Conservation (phyloP, 495 filamentous ascomycete genomes). For the Aspergillus incahuasiensis region DNA sequence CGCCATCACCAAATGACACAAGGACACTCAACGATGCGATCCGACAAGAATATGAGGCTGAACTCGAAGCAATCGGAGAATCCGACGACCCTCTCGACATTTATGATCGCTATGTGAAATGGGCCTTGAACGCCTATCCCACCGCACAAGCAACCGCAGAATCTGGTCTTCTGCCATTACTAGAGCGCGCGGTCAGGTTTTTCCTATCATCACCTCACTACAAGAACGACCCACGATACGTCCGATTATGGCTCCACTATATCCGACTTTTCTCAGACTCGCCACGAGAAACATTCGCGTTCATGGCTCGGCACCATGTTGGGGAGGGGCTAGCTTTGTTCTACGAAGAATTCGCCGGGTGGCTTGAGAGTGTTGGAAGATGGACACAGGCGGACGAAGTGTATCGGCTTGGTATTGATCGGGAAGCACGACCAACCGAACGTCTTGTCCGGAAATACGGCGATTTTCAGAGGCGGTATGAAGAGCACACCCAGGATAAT, state of each 20-base stretch:
- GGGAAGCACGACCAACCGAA: conserved; percentile 77
- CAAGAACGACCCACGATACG: conserved; percentile 89
- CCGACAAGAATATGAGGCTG: conserved; percentile 79
- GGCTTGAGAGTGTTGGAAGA: conserved; percentile 78
- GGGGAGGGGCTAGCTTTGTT: conserved; percentile 88
- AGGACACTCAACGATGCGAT: conserved; percentile 72
- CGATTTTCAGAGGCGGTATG: conserved; percentile 80
- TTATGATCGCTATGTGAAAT: conserved; percentile 94
- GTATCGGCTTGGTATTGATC: conserved; percentile 80
- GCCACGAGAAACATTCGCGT: conserved; percentile 87
- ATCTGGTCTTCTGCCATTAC: conserved; percentile 79
- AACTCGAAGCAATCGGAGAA: conserved; percentile 71
- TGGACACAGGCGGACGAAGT: conserved; percentile 94
- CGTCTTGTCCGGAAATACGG: conserved; percentile 80
- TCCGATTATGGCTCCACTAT: conserved; percentile 91
- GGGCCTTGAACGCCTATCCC: conserved; percentile 92
- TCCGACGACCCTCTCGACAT: conserved; percentile 93
- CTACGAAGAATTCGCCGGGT: conserved; percentile 94
- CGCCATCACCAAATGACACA: conserved; percentile 62
- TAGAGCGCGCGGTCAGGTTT: conserved; percentile 86
- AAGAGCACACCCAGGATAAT: conserved; percentile 52
- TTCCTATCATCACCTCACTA: conserved; percentile 84
- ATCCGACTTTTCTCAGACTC: conserved; percentile 88
- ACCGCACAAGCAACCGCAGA: conserved; percentile 87
- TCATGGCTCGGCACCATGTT: conserved; percentile 80